Percentiles rank a stretch among this genome's conserved stretches.
These are phyloP conservation scores for Entomortierella parvispora DNA, from an alignment of 192 early-diverging fungal genomes.

Conservation along the genomic window DNA sequence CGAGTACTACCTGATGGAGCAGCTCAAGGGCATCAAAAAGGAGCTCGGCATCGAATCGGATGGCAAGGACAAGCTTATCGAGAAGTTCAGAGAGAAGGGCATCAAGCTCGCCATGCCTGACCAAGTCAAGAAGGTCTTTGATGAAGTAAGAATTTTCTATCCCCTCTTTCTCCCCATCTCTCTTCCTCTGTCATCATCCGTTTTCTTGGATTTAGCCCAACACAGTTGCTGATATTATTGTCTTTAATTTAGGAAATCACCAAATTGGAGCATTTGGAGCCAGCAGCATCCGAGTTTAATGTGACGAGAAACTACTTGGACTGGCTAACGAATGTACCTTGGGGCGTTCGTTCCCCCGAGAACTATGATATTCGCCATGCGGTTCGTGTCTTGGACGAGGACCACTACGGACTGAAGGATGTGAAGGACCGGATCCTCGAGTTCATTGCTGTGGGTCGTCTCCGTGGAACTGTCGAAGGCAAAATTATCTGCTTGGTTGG, in stretches of 20 bases:
- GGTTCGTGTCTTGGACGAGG: slow-evolving; percentile 91
- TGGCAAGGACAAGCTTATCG: slow-evolving; percentile 98
- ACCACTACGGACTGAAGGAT: slow-evolving; percentile 99
- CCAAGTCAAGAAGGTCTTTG: slow-evolving; percentile 94
- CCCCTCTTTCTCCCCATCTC: too few relatives aligned
- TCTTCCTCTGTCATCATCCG: too few relatives aligned
- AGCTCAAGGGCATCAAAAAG: slow-evolving; percentile 99
- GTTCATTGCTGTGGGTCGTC: slow-evolving; percentile 98
- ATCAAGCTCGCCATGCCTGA: slow-evolving; percentile 89
- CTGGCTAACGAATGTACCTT: slow-evolving; percentile 98
- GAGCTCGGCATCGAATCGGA: slow-evolving; percentile 97
- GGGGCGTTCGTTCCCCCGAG: slow-evolving; percentile 91
- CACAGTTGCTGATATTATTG: neutral
- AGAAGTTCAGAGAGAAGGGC: slow-evolving; percentile 91
- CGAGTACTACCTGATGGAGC: slow-evolving; percentile 99
- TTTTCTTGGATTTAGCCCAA: slow-evolving; percentile 1
- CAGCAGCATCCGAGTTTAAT: slow-evolving; percentile 97
- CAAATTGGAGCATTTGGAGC: slow-evolving; percentile 93
- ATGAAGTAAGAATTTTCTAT: slow-evolving; percentile 65
- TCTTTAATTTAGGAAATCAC: slow-evolving; percentile 77
- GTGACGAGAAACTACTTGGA: slow-evolving; percentile 99
- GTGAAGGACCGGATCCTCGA: slow-evolving; percentile 99
- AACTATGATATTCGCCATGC: slow-evolving; percentile 95
- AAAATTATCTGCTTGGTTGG: slow-evolving; percentile 99
- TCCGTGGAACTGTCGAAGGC: slow-evolving; percentile 95